Conservation (phyloP, 345 rosid genomes). For the Sonneratia alba region DNA sequence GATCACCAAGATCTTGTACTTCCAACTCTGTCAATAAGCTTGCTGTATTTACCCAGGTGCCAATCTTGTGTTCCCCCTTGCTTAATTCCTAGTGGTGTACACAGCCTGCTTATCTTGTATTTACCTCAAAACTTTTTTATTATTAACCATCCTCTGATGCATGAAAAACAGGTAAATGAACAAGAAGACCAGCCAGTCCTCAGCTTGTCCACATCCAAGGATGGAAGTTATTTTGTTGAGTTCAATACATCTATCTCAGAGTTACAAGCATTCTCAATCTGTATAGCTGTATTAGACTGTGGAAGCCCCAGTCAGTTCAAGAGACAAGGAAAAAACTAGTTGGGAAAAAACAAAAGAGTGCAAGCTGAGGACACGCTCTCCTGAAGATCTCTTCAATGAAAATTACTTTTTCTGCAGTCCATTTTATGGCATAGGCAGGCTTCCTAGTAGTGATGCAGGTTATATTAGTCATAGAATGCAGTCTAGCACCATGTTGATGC, state of each 20-base stretch:
- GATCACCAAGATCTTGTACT: background rate
- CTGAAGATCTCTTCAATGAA: background rate
- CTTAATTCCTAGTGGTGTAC: background rate
- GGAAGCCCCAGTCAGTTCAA: slow-evolving; percentile 3
- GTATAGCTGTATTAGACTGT: slow-evolving; percentile 68
- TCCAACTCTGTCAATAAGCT: slow-evolving; percentile 14
- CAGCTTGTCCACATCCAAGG: slow-evolving; percentile 58
- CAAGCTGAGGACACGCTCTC: background rate
- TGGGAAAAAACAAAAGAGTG: background rate
- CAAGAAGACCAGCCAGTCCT: slow-evolving; percentile 45
- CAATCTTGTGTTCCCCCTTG: background rate
- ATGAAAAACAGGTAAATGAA: slow-evolving; percentile 43
- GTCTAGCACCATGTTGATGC: too few relatives aligned
- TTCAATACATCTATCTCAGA: slow-evolving; percentile 58
- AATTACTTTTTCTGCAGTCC: background rate
- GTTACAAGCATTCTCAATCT: slow-evolving; percentile 77
- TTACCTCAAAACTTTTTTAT: background rate
- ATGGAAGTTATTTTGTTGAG: slow-evolving; percentile 67
- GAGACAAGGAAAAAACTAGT: background rate
- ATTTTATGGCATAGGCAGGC: too few relatives aligned
- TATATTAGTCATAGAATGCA: too few relatives aligned
- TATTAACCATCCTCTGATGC: background rate
- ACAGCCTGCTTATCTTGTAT: too few relatives aligned
- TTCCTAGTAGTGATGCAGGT: too few relatives aligned
- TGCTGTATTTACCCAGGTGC: slow-evolving; percentile 11